phyloP scores from a whole-genome alignment of 306 rosid genomes.

The Trifolium repens region DNA sequence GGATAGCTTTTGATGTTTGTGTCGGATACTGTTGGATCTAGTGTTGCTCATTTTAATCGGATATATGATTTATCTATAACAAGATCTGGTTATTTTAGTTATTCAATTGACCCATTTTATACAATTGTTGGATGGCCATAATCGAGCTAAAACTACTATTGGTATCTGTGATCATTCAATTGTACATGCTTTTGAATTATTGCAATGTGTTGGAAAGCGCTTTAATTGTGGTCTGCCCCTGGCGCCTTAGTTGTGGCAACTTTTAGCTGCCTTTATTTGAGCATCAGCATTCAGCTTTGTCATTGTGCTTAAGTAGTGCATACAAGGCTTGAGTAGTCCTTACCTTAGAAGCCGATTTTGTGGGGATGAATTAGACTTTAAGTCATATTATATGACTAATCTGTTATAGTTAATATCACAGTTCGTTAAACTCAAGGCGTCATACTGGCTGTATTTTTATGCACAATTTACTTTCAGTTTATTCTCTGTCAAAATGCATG shows the following conservation, averaged over 20 bases:
- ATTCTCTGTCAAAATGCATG: neutral
- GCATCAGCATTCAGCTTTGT: neutral
- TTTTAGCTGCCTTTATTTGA: neutral
- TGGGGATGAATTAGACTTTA: neutral
- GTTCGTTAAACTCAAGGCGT: neutral
- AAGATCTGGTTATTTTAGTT: no score
- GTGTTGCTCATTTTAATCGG: no score
- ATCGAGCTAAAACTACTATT: neutral
- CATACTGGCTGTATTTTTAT: neutral
- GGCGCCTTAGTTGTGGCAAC: neutral
- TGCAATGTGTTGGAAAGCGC: neutral
- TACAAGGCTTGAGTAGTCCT: neutral
- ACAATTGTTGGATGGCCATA: slow-evolving; percentile 1
- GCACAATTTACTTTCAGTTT: neutral
- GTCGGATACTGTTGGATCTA: neutral
- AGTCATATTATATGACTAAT: neutral
- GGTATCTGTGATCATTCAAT: neutral
- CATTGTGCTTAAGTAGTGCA: neutral
- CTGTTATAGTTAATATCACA: slow-evolving; percentile 3
- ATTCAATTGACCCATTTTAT: no score
- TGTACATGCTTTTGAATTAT: slow-evolving; percentile 16
- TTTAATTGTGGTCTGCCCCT: neutral
- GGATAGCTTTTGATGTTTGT: neutral
- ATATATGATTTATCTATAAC: no score
- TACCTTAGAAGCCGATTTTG: neutral